Conservation (phyloP, 208 protist genomes). For the Leishmania turanica region DNA sequence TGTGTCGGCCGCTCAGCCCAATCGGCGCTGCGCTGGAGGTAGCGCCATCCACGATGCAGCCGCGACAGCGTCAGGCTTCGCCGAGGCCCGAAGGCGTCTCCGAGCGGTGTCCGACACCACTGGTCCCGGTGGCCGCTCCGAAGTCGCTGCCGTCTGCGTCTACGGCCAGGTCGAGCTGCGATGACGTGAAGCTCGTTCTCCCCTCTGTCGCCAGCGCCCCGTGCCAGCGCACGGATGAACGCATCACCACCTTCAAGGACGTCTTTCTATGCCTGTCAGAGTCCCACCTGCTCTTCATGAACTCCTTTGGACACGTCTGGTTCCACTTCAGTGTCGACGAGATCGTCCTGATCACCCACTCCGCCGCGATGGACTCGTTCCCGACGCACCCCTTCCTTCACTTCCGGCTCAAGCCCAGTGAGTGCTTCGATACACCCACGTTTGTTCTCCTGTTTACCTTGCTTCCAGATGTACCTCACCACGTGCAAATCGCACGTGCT, state of each 20-base stretch:
- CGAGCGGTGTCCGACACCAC: background rate
- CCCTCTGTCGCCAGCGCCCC: constrained; percentile 5
- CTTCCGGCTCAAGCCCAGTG: constrained; percentile 17
- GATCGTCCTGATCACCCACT: constrained; percentile 36
- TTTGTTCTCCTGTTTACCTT: constrained; percentile 23
- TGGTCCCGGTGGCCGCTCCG: background rate
- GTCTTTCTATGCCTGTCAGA: constrained; percentile 41
- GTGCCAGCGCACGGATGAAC: background rate
- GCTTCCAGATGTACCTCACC: constrained; percentile 17
- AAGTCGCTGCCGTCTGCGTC: background rate
- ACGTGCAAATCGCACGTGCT: background rate
- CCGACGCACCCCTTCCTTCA: constrained; percentile 16
- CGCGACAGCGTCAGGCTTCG: background rate
- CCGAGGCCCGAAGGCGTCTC: background rate
- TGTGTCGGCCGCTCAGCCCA: background rate
- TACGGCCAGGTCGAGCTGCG: constrained; percentile 6
- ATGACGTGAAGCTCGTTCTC: constrained; percentile 35
- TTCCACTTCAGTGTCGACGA: constrained; percentile 43
- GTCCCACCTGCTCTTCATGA: constrained; percentile 43
- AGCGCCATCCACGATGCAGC: background rate
- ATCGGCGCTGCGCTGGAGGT: background rate
- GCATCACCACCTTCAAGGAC: constrained; percentile 34
- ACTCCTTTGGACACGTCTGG: constrained; percentile 44
- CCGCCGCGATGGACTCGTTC: constrained; percentile 13
- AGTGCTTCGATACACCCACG: constrained; percentile 17